Percentiles rank a stretch among this genome's conserved stretches.
These are phyloP conservation scores for Cutaneotrichosporon sp. DNA, from an alignment of 1,284 basidiomycete genomes.

Conservation along the genomic window DNA sequence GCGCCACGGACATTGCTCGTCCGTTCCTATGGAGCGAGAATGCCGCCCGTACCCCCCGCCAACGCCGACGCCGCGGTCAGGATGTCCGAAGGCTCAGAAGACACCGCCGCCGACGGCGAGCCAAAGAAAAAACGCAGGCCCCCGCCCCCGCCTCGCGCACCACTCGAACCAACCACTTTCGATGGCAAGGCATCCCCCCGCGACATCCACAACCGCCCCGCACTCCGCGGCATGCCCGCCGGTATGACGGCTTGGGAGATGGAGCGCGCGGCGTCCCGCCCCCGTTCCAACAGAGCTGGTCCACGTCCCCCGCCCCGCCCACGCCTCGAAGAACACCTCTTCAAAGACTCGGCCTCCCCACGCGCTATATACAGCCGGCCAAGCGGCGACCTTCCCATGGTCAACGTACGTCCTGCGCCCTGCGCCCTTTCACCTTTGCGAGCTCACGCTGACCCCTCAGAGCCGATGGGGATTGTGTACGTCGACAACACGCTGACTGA, in stretches of 20 bases:
- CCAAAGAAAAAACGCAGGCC: background rate
- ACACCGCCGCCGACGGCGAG: background rate
- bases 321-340: conserved; percentile 12
- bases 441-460: conserved; percentile 13
- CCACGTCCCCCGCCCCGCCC: background rate
- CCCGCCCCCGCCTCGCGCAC: conserved; percentile 2
- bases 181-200: conserved; percentile 32
- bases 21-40: background rate
- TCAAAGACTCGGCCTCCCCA: conserved; percentile 11
- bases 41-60: background rate
- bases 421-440: background rate
- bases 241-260: conserved; percentile 14
- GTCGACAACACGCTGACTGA: conserved; percentile 6
- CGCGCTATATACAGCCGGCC: conserved; percentile 17
- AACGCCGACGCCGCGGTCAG: background rate
- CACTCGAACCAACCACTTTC: conserved; percentile 27
- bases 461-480: conserved; percentile 33
- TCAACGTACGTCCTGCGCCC: conserved; percentile 28
- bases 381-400: conserved; percentile 26
- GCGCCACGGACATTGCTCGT: background rate
- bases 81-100: background rate
- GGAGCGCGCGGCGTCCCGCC: background rate
- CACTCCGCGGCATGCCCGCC: conserved; percentile 29
- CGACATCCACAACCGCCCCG: conserved; percentile 29
- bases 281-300: background rate